These are phyloP conservation scores for Arxiozyma heterogenica DNA, from an alignment of 1,139 yeast species.

Conservation along the genomic window DNA sequence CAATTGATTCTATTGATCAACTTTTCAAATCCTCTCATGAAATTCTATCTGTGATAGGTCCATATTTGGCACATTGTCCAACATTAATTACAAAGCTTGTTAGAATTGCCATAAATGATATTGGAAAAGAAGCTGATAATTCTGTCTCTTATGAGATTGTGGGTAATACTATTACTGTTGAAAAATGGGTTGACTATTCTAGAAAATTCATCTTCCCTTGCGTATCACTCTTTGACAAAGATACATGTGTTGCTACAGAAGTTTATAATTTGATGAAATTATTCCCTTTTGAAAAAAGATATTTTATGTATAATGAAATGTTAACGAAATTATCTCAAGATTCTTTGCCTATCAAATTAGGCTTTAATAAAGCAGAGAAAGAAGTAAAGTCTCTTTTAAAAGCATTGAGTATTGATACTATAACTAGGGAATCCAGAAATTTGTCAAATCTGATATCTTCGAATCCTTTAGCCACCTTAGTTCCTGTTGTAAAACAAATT, in stretches of 20 bases:
- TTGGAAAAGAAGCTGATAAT: constrained; percentile 23
- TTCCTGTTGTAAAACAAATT: constrained; percentile 57
- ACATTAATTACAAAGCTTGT: constrained; percentile 50
- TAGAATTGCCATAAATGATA: constrained; percentile 43
- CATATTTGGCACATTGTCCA: constrained; percentile 41
- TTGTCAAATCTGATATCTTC: constrained; percentile 68
- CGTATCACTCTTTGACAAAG: constrained; percentile 49
- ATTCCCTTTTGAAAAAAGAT: constrained; percentile 59
- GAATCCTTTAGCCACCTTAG: constrained; percentile 74
- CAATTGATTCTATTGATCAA: constrained; percentile 35
- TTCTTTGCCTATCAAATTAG: constrained; percentile 50
- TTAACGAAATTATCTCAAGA: constrained; percentile 46
- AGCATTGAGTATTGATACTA: constrained; percentile 79
- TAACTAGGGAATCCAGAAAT: constrained; percentile 65
- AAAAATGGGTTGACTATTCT: constrained; percentile 52
- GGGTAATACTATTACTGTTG: constrained; percentile 21
- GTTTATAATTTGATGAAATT: constrained; percentile 46
- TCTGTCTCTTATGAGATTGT: neutral
- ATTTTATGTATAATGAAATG: constrained; percentile 77
- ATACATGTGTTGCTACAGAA: constrained; percentile 55
- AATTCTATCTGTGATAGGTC: constrained; percentile 48
- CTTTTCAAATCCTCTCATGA: constrained; percentile 42
- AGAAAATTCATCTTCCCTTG: constrained; percentile 65
- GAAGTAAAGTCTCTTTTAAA: constrained; percentile 74
- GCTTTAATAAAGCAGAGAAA: constrained; percentile 65